Evolutionary conservation across 495 filamentous ascomycete genomes (phyloP).

Genomic region (Podospora anserina): DNA sequence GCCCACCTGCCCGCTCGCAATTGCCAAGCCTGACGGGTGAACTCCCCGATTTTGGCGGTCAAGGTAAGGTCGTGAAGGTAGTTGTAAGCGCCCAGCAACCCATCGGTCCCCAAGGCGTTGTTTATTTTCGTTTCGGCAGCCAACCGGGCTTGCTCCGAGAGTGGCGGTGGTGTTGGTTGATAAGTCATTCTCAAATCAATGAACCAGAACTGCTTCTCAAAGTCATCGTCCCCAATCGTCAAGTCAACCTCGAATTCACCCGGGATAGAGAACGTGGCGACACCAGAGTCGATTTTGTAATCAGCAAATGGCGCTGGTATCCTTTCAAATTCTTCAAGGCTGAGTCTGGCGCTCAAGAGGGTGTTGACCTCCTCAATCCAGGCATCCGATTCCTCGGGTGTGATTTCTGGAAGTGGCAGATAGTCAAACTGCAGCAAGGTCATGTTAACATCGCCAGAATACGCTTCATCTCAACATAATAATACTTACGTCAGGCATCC

Average conservation of each 20-base stretch:
- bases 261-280: slow-evolving; percentile 78
- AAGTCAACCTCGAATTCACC: slow-evolving; percentile 92
- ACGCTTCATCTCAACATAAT: slow-evolving; percentile 2
- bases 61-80: slow-evolving; percentile 80
- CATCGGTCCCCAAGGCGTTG: slow-evolving; percentile 56
- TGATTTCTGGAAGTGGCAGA: slow-evolving; percentile 68
- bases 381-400: slow-evolving; percentile 60
- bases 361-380: slow-evolving; percentile 78
- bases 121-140: slow-evolving; percentile 71
- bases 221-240: slow-evolving; percentile 77
- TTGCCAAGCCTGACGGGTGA: slow-evolving; percentile 78
- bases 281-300: slow-evolving; percentile 71
- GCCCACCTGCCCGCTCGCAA: slow-evolving; percentile 71
- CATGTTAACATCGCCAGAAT: slow-evolving; percentile 18
- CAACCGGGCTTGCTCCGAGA: slow-evolving; percentile 57
- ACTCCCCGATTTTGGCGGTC: slow-evolving; percentile 79
- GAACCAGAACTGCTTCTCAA: slow-evolving; percentile 79
- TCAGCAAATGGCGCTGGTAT: slow-evolving; percentile 69
- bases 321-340: slow-evolving; percentile 72
- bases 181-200: slow-evolving; percentile 88
- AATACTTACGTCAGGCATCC: slow-evolving; percentile 66
- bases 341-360: slow-evolving; percentile 72
- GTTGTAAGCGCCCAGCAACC: slow-evolving; percentile 74
- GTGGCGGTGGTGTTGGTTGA: slow-evolving; percentile 57
- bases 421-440: slow-evolving; percentile 56